These are phyloP conservation scores for Onygena corvina DNA, from an alignment of 2,329 filamentous ascomycete genomes.

Conservation along the genomic window DNA sequence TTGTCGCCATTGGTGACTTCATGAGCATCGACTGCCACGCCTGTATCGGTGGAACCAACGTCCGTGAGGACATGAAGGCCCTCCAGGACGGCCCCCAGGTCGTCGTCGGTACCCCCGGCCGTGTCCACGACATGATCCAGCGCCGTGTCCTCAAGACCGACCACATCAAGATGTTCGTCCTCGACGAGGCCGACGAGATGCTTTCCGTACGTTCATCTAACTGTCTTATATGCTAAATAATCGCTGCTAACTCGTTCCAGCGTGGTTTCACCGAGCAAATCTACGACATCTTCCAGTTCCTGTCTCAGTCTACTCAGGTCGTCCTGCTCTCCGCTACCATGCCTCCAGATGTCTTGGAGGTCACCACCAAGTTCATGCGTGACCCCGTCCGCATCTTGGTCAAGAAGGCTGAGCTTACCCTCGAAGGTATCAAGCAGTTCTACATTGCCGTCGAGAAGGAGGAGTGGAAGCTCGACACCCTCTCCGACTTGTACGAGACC, in stretches of 20 bases:
- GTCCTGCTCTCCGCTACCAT: conserved; percentile 97
- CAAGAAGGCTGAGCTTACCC: conserved; percentile 98
- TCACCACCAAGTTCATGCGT: conserved; percentile 99
- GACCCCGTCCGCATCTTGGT: conserved; percentile 97
- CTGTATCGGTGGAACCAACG: conserved; percentile 95
- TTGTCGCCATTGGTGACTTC: conserved; percentile 99
- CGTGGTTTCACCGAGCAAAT: conserved; percentile 97
- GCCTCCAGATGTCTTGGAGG: conserved; percentile 97
- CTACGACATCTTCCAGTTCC: conserved; percentile 95
- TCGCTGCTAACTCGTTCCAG: conserved; percentile 15
- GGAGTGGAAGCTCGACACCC: conserved; percentile 99
- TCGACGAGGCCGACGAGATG: conserved; percentile 78
- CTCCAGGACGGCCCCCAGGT: conserved; percentile 97
- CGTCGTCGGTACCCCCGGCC: conserved; percentile 91
- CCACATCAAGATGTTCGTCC: conserved; percentile 66
- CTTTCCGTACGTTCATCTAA: conserved; percentile 38
- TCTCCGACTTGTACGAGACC: conserved; percentile 97
- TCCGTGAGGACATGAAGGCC: conserved; percentile 94
- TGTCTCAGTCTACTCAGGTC: conserved; percentile 95
- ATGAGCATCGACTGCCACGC: conserved; percentile 99
- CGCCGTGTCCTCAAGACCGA: conserved; percentile 60
- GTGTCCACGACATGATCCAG: conserved; percentile 77
- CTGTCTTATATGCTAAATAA: neutral
- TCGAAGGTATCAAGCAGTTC: conserved; percentile 99
- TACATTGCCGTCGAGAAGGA: conserved; percentile 99